Conservation (phyloP, 2,329 filamentous ascomycete genomes). For the Lachnellula willkommii region DNA sequence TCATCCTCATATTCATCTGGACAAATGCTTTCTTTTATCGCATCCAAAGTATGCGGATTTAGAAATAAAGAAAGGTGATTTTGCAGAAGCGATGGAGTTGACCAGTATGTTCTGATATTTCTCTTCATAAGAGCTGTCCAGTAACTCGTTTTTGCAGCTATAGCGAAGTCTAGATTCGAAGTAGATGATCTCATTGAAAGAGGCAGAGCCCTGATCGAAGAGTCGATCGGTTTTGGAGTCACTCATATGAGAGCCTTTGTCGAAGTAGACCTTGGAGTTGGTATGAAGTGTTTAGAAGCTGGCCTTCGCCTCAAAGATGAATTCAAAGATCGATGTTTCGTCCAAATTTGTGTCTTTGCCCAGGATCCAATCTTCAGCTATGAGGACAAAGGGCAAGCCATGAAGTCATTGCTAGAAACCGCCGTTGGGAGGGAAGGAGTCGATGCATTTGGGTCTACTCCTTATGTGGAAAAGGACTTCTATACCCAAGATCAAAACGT, state of each 20-base stretch:
- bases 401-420: slow-evolving; percentile 44
- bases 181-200: slow-evolving; percentile 57
- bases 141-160: slow-evolving; percentile 18
- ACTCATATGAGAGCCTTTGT: slow-evolving; percentile 67
- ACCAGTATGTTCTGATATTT: slow-evolving; percentile 35
- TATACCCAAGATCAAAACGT: slow-evolving; percentile 50
- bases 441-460: slow-evolving; percentile 61
- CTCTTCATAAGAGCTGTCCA: too few relatives aligned
- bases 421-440: slow-evolving; percentile 43
- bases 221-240: slow-evolving; percentile 59
- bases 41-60: slow-evolving; percentile 56
- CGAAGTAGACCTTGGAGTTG: slow-evolving; percentile 61
- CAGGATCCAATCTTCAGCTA: slow-evolving; percentile 63
- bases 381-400: slow-evolving; percentile 42
- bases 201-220: slow-evolving; percentile 59
- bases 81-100: slow-evolving; percentile 58
- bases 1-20: slow-evolving; percentile 69
- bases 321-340: slow-evolving; percentile 47
- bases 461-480: slow-evolving; percentile 57
- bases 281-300: slow-evolving; percentile 50
- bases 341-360: slow-evolving; percentile 68
- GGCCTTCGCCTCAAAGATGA: slow-evolving; percentile 52
- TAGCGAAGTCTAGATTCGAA: slow-evolving; percentile 60
- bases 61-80: slow-evolving; percentile 54
- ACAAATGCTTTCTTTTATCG: slow-evolving; percentile 58